Evolutionary conservation across 2,329 filamentous ascomycete genomes (phyloP).

Genomic region (Hymenoscyphus fructigenus): DNA sequence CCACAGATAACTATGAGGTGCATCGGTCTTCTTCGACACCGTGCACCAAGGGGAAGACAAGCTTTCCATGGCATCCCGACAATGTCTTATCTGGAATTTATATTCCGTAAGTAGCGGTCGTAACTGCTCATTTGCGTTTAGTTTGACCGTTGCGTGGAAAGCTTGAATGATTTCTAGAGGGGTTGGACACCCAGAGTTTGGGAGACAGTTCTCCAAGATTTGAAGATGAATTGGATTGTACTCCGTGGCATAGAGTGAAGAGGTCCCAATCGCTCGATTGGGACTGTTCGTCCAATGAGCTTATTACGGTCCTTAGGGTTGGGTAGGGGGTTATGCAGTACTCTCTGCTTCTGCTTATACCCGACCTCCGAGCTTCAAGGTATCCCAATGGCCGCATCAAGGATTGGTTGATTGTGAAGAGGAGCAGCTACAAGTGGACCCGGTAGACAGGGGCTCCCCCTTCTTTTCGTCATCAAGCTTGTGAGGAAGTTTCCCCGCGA

Average conservation of each 20-base stretch:
- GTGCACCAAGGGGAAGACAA: slow-evolving; percentile 1
- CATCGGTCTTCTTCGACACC: neutral
- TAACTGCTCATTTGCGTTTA: neutral
- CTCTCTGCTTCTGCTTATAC: neutral
- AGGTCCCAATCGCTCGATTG: neutral
- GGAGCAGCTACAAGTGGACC: neutral
- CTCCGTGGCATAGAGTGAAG: neutral
- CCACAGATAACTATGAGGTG: neutral
- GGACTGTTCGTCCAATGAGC: neutral
- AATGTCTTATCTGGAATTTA: neutral
- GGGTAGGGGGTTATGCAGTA: neutral
- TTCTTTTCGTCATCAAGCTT: neutral
- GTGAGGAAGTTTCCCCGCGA: neutral
- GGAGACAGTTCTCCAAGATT: neutral
- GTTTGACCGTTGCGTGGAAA: neutral
- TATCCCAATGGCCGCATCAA: neutral
- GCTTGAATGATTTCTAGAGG: neutral
- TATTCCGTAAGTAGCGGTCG: neutral
- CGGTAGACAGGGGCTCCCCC: neutral
- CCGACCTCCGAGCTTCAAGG: neutral
- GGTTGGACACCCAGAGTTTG: neutral
- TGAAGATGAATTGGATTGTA: too few species aligned
- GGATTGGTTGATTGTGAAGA: neutral
- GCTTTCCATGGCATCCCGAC: neutral
- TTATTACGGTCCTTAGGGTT: neutral